Percentiles rank a stretch among this genome's conserved stretches.
phyloP scores from a whole-genome alignment of 2,329 filamentous ascomycete genomes.

The Dothiorella sarmentorum region DNA sequence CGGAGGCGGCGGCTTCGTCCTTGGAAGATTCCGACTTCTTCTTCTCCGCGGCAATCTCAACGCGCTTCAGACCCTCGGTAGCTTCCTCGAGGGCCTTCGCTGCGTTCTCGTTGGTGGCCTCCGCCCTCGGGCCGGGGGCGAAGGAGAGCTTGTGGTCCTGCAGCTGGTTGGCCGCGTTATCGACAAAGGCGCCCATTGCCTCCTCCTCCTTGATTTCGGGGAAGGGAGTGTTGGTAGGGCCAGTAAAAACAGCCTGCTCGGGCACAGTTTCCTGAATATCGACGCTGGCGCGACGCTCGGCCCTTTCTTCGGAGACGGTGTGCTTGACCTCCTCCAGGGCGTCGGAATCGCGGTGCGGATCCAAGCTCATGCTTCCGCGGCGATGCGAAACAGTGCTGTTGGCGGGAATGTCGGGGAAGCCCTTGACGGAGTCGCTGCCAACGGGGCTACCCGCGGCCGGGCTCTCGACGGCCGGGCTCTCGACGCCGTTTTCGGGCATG shows the following conservation, averaged over 20 bases:
- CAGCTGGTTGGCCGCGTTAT: constrained; percentile 29
- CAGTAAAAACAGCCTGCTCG: constrained; percentile 41
- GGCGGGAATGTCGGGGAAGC: background rate
- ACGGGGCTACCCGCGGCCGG: constrained; percentile 14
- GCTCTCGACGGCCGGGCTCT: constrained; percentile 24
- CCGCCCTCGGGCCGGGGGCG: constrained; percentile 27
- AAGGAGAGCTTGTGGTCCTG: constrained; percentile 36
- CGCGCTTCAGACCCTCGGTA: background rate
- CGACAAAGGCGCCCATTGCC: constrained; percentile 21
- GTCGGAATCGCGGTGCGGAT: constrained; percentile 33
- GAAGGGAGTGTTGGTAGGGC: constrained; percentile 36
- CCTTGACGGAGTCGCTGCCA: background rate
- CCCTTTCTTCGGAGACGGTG: constrained; percentile 39
- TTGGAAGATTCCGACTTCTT: background rate
- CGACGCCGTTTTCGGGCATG: constrained; percentile 22
- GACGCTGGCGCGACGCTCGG: constrained; percentile 36
- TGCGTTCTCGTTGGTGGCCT: constrained; percentile 18
- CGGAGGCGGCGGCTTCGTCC: background rate
- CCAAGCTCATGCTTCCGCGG: constrained; percentile 43
- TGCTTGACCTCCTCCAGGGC: constrained; percentile 37
- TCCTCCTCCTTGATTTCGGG: constrained; percentile 27
- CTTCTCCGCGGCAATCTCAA: constrained; percentile 15
- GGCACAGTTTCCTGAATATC: constrained; percentile 39
- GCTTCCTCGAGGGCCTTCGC: constrained; percentile 15
- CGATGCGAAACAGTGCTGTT: constrained; percentile 28